Evolutionary conservation across 73 alveolate genomes (phyloP).

Genomic region (Stentor coeruleus): DNA sequence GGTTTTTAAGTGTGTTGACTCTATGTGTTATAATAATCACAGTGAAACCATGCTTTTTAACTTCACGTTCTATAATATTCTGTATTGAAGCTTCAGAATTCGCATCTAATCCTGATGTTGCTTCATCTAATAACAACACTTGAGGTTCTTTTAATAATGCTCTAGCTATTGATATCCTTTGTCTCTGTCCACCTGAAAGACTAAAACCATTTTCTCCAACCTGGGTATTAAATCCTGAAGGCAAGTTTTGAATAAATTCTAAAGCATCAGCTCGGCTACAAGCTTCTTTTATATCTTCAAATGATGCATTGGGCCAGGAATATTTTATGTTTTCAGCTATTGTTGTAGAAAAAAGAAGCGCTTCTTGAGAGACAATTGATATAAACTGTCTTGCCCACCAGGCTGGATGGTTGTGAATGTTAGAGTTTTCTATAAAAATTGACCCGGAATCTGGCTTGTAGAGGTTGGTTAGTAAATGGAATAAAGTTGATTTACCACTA

Average conservation of each 20-base stretch:
- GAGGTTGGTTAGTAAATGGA: slow-evolving; percentile 18
- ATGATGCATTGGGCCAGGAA: slow-evolving; percentile 48
- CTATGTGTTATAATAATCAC: slow-evolving; percentile 5
- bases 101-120: slow-evolving; percentile 65
- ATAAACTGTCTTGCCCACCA: slow-evolving; percentile 12
- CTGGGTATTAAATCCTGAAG: slow-evolving; percentile 5
- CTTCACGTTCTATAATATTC: slow-evolving; percentile 43
- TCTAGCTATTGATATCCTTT: slow-evolving; percentile 71
- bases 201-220: slow-evolving; percentile 58
- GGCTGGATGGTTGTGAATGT: slow-evolving; percentile 3
- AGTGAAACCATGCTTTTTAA: slow-evolving; percentile 12
- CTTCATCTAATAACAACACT: slow-evolving; percentile 64
- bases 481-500: slow-evolving; percentile 51
- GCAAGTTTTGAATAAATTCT: slow-evolving; percentile 43
- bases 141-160: slow-evolving; percentile 53
- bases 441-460: slow-evolving; percentile 35
- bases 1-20: not conserved
- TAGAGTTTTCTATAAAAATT: slow-evolving; percentile 24
- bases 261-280: slow-evolving; percentile 58
- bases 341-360: slow-evolving; percentile 55
- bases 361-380: slow-evolving; percentile 57
- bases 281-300: slow-evolving; percentile 41
- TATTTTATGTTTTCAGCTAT: slow-evolving; percentile 54
- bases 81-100: slow-evolving; percentile 44
- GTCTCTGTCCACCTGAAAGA: slow-evolving; percentile 69